These are phyloP conservation scores for Fusarium oxysporum DNA, from an alignment of 2,329 filamentous ascomycete genomes.

Conservation along the genomic window DNA sequence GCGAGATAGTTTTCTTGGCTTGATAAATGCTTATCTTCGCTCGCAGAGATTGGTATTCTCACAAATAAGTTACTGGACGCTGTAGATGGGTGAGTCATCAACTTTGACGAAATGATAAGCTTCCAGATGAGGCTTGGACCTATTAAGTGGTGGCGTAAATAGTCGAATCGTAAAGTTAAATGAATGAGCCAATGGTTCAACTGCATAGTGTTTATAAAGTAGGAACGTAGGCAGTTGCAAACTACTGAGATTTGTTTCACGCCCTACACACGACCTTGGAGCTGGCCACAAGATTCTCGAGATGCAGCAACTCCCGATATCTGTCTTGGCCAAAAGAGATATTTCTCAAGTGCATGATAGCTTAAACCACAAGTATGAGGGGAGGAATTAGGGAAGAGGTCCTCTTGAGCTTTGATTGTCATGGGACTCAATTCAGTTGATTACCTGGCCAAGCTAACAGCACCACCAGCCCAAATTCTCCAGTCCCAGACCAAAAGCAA, in stretches of 20 bases:
- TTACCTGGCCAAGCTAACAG: not conserved
- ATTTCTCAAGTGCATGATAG: too few species aligned
- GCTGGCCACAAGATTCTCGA: not conserved
- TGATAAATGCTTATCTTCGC: not conserved
- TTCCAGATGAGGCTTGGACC: too few species aligned
- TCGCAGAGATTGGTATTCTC: not conserved
- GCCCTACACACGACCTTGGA: not conserved
- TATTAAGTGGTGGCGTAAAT: not conserved
- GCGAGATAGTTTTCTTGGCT: not conserved
- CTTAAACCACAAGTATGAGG: rapidly evolving
- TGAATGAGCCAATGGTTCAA: not conserved
- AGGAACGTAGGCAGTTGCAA: not conserved
- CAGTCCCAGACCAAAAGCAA: not conserved
- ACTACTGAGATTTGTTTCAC: not conserved
- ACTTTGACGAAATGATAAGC: not conserved
- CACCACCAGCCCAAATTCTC: not conserved
- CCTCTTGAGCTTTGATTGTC: not conserved
- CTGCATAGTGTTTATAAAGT: too few species aligned
- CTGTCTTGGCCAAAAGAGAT: too few species aligned
- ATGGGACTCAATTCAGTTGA: not conserved
- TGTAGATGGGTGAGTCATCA: not conserved
- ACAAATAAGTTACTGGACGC: not conserved
- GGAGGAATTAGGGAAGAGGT: rapidly evolving
- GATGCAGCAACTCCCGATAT: not conserved
- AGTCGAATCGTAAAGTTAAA: not conserved